A percentile compares a stretch with the other conserved stretches of the same genome.
Conservation (phyloP, 106 monocot genomes). For the Ottelia alismoides region DNA sequence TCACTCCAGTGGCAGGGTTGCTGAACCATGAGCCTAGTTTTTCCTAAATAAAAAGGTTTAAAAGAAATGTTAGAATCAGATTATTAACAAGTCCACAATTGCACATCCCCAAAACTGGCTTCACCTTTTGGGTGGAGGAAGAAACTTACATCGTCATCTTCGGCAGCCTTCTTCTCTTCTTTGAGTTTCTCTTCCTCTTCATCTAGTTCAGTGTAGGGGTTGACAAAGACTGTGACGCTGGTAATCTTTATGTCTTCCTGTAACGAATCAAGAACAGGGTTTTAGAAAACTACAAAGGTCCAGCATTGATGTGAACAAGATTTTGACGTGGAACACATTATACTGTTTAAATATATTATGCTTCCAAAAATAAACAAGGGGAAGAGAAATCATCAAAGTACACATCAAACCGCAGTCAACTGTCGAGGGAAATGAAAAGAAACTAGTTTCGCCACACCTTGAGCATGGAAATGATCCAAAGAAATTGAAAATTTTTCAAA, state of each 20-base stretch:
- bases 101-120: neutral
- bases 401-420: too few relatives aligned
- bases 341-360: too few relatives aligned
- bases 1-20: slow-evolving; percentile 57
- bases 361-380: too few relatives aligned
- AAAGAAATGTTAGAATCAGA: slow-evolving; percentile 3
- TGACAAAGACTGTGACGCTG: slow-evolving; percentile 65
- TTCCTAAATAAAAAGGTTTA: slow-evolving; percentile 28
- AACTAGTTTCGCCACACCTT: too few relatives aligned
- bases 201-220: slow-evolving; percentile 93
- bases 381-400: too few relatives aligned
- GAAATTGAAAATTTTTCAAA: too few relatives aligned
- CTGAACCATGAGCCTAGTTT: slow-evolving; percentile 83
- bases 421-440: too few relatives aligned
- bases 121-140: neutral
- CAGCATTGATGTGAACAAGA: too few relatives aligned
- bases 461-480: too few relatives aligned
- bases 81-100: neutral
- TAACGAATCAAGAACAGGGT: slow-evolving; percentile 8
- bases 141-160: slow-evolving; percentile 46
- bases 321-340: too few relatives aligned
- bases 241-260: slow-evolving; percentile 95
- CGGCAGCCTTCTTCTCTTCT: slow-evolving; percentile 38
- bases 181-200: slow-evolving; percentile 62
- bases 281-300: too few relatives aligned